These are phyloP conservation scores for Neotropicomus parvogracilis DNA, from an alignment of 1,284 basidiomycete genomes.

Conservation along the genomic window DNA sequence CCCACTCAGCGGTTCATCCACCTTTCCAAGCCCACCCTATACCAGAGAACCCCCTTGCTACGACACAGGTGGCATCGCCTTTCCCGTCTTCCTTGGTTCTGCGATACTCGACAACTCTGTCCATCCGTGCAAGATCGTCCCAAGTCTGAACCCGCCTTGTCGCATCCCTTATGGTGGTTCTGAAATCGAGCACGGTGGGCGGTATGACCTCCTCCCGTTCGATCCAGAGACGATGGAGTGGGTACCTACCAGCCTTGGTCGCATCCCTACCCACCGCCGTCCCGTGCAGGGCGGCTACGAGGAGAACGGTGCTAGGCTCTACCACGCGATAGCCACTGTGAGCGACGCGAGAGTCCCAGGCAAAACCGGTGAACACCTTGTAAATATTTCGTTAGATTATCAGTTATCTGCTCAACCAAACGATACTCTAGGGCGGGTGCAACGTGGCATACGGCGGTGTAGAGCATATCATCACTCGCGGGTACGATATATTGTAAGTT, in stretches of 20 bases:
- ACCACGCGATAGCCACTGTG: slow-evolving; percentile 51
- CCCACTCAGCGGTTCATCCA: slow-evolving; percentile 42
- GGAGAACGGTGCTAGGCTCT: slow-evolving; percentile 43
- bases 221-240: slow-evolving; percentile 65
- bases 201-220: slow-evolving; percentile 71
- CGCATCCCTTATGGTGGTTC: slow-evolving; percentile 61
- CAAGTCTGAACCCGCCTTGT: slow-evolving; percentile 49
- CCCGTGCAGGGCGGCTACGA: slow-evolving; percentile 56
- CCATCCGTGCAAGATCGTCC: slow-evolving; percentile 76
- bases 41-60: slow-evolving; percentile 46
- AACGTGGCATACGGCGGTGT: slow-evolving; percentile 39
- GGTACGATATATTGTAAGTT: slow-evolving; percentile 57
- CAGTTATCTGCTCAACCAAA: slow-evolving; percentile 26
- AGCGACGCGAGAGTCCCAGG: slow-evolving; percentile 60
- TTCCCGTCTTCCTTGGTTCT: slow-evolving; percentile 67
- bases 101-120: slow-evolving; percentile 63
- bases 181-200: slow-evolving; percentile 56
- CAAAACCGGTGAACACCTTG: slow-evolving; percentile 68
- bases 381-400: slow-evolving; percentile 29
- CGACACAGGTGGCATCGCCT: slow-evolving; percentile 48
- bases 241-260: slow-evolving; percentile 56
- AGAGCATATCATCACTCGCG: slow-evolving; percentile 44
- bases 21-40: slow-evolving; percentile 45
- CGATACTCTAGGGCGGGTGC: slow-evolving; percentile 37
- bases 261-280: slow-evolving; percentile 49